These are phyloP conservation scores for Podospora comata DNA, from an alignment of 495 filamentous ascomycete species.

Conservation along the genomic window DNA sequence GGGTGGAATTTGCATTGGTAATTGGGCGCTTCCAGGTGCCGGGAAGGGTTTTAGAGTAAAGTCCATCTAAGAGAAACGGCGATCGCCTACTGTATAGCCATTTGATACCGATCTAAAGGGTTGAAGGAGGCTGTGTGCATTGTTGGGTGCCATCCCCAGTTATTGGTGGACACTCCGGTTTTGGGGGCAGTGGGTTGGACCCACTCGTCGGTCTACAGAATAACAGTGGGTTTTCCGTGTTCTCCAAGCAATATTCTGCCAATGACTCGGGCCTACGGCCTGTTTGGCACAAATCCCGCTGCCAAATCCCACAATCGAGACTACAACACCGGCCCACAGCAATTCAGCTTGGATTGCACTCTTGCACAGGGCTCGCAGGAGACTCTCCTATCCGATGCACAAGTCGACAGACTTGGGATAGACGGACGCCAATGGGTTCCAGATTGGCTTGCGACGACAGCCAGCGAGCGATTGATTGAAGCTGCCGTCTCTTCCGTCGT, in stretches of 20 bases:
- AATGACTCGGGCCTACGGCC: neutral
- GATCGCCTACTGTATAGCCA: conserved; percentile 2
- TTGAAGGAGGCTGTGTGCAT: neutral
- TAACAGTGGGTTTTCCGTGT: neutral
- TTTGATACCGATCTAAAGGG: conserved; percentile 2
- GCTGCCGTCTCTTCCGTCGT: neutral
- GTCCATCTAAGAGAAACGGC: neutral
- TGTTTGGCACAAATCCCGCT: neutral
- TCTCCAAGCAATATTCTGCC: neutral
- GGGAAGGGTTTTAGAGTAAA: neutral
- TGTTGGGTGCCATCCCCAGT: neutral
- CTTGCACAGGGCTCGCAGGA: neutral
- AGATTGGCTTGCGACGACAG: neutral
- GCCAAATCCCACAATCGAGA: neutral
- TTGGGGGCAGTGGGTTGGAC: neutral
- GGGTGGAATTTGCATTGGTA: neutral
- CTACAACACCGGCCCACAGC: conserved; percentile 4
- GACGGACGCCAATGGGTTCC: neutral
- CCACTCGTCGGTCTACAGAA: neutral
- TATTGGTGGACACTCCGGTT: neutral
- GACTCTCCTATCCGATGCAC: conserved; percentile 9
- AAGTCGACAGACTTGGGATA: conserved; percentile 2
- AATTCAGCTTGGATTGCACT: conserved; percentile 9
- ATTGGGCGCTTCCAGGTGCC: neutral
- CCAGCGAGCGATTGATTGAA: neutral